Conservation (phyloP, 2,329 filamentous ascomycete species). For the Aspergillus udagawae region DNA sequence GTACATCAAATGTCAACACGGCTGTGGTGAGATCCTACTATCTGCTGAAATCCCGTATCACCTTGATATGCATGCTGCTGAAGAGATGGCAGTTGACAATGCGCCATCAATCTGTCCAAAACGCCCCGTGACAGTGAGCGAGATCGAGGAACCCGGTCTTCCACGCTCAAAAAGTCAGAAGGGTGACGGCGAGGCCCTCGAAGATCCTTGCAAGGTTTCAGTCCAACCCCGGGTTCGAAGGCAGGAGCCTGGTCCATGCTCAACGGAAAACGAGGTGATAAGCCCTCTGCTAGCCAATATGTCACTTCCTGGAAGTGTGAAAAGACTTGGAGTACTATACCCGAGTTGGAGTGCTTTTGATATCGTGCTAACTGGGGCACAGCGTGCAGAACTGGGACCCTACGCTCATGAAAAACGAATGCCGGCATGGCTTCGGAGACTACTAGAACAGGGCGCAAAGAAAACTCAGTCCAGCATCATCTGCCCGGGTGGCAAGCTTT, state of each 20-base stretch:
- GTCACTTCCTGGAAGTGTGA: constrained; percentile 12
- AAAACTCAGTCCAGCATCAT: constrained; percentile 52
- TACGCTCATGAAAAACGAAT: constrained; percentile 71
- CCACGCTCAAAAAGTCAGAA: too few species aligned
- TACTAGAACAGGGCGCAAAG: constrained; percentile 59
- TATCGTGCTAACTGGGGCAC: constrained; percentile 13
- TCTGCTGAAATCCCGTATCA: constrained; percentile 55
- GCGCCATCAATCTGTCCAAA: constrained; percentile 9
- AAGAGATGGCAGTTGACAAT: constrained; percentile 44
- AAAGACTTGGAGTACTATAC: constrained; percentile 28
- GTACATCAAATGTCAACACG: constrained; percentile 55
- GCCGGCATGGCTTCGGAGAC: constrained; percentile 63
- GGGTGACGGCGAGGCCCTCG: not conserved
- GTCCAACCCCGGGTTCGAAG: not conserved
- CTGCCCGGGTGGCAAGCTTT: constrained; percentile 40
- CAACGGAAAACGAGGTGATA: not conserved
- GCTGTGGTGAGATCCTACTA: constrained; percentile 57
- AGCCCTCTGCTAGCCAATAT: constrained; percentile 3
- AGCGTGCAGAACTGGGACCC: constrained; percentile 63
- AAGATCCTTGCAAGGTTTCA: not conserved
- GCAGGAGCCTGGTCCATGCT: not conserved
- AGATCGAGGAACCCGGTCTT: not conserved
- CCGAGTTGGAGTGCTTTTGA: not conserved
- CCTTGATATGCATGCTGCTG: constrained; percentile 55
- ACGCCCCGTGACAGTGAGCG: constrained; percentile 1